phyloP scores from a whole-genome alignment of 225 moss, liverwort and hornwort genomes.

The Marchantia polymorpha region DNA sequence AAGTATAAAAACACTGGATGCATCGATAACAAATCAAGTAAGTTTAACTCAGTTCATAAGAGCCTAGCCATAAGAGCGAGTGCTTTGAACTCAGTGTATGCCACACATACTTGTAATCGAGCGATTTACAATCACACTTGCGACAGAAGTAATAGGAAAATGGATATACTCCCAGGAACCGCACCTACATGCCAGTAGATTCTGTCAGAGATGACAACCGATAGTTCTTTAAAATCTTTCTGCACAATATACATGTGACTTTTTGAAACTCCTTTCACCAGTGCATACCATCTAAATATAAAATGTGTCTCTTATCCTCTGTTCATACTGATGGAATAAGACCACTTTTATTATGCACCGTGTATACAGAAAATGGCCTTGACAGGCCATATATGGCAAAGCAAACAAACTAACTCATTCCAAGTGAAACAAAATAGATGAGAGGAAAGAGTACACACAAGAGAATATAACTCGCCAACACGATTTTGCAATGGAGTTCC shows the following conservation, averaged over 20 bases:
- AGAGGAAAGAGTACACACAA: slow-evolving; percentile 33
- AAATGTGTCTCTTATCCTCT: too few relatives aligned
- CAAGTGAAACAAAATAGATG: too few relatives aligned
- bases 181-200: slow-evolving; percentile 37
- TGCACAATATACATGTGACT: not conserved
- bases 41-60: not conserved
- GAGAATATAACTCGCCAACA: slow-evolving; percentile 61
- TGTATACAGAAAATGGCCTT: too few relatives aligned
- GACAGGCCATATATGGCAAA: too few relatives aligned
- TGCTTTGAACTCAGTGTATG: not conserved
- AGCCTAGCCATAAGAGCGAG: not conserved
- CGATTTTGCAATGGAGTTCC: slow-evolving; percentile 72
- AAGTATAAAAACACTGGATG: not conserved
- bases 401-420: too few relatives aligned
- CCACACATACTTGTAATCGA: slow-evolving; percentile 50
- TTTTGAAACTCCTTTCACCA: not conserved
- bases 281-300: too few relatives aligned
- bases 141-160: slow-evolving; percentile 64
- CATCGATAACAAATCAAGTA: not conserved
- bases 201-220: not conserved
- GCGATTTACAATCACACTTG: slow-evolving; percentile 60
- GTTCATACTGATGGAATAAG: too few relatives aligned
- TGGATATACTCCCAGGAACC: slow-evolving; percentile 57
- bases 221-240: not conserved
- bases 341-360: too few relatives aligned